Evolutionary conservation across 2,329 filamentous ascomycete genomes (phyloP).

Genomic region (Venturia pyrina): DNA sequence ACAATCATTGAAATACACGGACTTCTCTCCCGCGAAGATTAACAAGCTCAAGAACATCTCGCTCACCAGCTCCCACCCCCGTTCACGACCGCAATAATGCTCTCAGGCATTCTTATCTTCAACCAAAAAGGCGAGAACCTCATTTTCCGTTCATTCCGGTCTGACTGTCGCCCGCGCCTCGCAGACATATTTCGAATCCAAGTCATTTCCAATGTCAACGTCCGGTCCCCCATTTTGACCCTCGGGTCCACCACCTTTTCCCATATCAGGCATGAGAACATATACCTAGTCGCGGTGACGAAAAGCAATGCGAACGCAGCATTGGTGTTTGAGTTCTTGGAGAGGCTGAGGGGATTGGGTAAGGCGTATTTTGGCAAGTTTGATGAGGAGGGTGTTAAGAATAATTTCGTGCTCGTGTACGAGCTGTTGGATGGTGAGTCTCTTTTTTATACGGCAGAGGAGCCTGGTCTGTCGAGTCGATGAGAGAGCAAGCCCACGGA

Average conservation of each 20-base stretch:
- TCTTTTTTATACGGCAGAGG: not conserved
- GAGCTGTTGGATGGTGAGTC: conserved; percentile 79
- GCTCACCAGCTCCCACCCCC: not conserved
- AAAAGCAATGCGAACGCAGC: conserved; percentile 99
- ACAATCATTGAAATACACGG: not conserved
- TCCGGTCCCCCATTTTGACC: conserved; percentile 93
- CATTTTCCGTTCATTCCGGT: conserved; percentile 97
- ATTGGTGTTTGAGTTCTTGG: conserved; percentile 94
- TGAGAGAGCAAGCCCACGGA: not conserved
- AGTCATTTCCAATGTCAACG: conserved; percentile 96
- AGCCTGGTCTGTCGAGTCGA: not conserved
- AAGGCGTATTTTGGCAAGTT: conserved; percentile 98
- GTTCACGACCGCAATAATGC: conserved; percentile 49
- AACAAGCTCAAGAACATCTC: not conserved
- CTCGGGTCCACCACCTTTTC: conserved; percentile 97
- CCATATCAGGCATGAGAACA: conserved; percentile 99
- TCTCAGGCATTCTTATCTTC: conserved; percentile 95
- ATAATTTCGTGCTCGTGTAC: conserved; percentile 98
- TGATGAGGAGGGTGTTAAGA: conserved; percentile 98
- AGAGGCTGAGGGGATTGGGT: conserved; percentile 79
- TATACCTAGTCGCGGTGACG: conserved; percentile 92
- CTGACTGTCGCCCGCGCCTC: conserved; percentile 92
- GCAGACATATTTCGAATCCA: conserved; percentile 99
- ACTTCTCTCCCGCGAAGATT: not conserved
- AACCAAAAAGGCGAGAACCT: conserved; percentile 99